Conservation (phyloP, 208 protist genomes). For the Jaenimonas drosophilae region DNA sequence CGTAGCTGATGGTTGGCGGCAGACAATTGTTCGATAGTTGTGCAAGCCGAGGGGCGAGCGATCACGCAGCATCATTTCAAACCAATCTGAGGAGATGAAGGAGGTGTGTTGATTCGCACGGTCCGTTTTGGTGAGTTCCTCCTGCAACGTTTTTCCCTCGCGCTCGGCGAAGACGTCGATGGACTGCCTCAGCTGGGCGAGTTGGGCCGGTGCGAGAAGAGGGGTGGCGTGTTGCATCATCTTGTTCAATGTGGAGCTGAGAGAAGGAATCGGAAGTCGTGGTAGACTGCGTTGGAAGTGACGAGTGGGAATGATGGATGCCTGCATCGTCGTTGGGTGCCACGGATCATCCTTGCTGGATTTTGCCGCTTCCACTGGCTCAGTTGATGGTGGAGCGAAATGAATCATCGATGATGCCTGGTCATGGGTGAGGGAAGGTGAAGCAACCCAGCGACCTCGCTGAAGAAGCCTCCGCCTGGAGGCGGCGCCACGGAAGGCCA, state of each 20-base stretch:
- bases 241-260: constrained; percentile 29
- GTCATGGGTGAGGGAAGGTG: too few relatives aligned
- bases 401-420: too few relatives aligned
- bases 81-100: constrained; percentile 77
- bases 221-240: constrained; percentile 47
- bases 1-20: constrained; percentile 24
- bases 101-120: constrained; percentile 79
- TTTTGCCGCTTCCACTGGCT: too few relatives aligned
- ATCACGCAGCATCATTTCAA: constrained; percentile 43
- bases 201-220: constrained; percentile 36
- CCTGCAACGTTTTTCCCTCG: constrained; percentile 45
- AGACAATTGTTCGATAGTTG: constrained; percentile 40
- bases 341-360: too few relatives aligned
- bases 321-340: constrained; percentile 8
- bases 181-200: constrained; percentile 17
- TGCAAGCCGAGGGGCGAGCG: constrained; percentile 58
- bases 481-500: too few relatives aligned
- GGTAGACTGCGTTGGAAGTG: constrained; percentile 81
- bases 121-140: constrained; percentile 62
- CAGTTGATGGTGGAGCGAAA: too few relatives aligned
- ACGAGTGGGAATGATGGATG: constrained; percentile 45
- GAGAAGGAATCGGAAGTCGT: constrained; percentile 55
- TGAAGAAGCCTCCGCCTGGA: too few relatives aligned
- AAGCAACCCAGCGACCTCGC: too few relatives aligned
- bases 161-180: constrained; percentile 35